Conservation (phyloP, 192 early-diverging fungal species). For the Coemansia sp. region DNA sequence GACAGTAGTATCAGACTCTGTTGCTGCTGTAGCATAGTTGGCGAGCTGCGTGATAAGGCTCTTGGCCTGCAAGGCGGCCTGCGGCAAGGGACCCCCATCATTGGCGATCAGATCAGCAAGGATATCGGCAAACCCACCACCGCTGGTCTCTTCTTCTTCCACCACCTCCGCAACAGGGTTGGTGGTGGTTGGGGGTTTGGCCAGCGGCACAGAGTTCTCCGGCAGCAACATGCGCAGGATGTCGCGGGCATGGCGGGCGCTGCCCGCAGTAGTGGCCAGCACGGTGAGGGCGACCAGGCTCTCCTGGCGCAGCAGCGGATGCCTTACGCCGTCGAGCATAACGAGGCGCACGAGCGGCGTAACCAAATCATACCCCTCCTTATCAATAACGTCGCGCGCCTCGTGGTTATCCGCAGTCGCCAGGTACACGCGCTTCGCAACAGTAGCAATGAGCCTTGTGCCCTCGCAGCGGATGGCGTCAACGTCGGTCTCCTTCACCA, state of each 20-base stretch:
- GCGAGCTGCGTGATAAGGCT: constrained; percentile 35
- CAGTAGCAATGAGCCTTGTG: constrained; percentile 33
- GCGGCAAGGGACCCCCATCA: constrained; percentile 22
- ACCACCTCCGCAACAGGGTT: background rate
- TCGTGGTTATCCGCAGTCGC: background rate
- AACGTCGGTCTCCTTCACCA: constrained; percentile 31
- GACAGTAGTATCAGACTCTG: background rate
- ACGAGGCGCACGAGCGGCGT: constrained; percentile 35
- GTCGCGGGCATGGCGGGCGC: background rate
- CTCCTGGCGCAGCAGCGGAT: constrained; percentile 51
- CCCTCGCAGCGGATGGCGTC: constrained; percentile 53
- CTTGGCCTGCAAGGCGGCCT: constrained; percentile 41
- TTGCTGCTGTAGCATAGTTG: background rate
- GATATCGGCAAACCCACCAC: constrained; percentile 7
- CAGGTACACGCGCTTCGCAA: constrained; percentile 28
- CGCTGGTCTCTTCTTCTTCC: background rate
- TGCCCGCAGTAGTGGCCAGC: constrained; percentile 12
- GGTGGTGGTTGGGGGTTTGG: background rate
- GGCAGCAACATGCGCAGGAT: constrained; percentile 20
- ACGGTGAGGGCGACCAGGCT: constrained; percentile 43
- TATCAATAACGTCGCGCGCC: constrained; percentile 3
- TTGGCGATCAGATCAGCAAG: constrained; percentile 11
- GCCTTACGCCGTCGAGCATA: constrained; percentile 38
- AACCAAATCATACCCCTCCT: constrained; percentile 17
- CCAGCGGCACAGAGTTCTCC: background rate